A percentile compares a stretch with the other conserved stretches of the same genome.
These are phyloP conservation scores for Verbena officinalis DNA, from an alignment of 257 asterid species.

Conservation along the genomic window DNA sequence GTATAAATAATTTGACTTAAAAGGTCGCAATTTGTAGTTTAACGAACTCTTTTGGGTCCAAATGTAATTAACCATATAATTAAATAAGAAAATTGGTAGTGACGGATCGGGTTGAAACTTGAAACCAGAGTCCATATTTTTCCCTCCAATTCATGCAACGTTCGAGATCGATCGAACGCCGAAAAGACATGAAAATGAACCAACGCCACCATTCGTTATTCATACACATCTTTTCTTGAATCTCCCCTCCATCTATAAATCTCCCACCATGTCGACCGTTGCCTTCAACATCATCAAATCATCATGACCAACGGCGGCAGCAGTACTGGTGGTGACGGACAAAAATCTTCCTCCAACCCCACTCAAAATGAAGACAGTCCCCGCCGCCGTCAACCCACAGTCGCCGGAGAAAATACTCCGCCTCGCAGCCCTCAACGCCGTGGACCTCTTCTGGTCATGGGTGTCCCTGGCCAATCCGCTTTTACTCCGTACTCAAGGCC, in stretches of 20 bases:
- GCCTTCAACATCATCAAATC: not conserved
- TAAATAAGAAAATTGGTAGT: too few relatives aligned
- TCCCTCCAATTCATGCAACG: too few relatives aligned
- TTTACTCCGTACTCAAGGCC: constrained; percentile 23
- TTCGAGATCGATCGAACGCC: too few relatives aligned
- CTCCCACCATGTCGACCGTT: not conserved
- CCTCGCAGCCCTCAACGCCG: constrained; percentile 8
- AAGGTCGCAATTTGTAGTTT: too few relatives aligned
- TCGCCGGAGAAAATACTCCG: not conserved
- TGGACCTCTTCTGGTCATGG: constrained; percentile 15
- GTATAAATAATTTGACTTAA: too few relatives aligned
- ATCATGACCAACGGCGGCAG: not conserved
- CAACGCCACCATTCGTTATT: not conserved
- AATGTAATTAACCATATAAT: too few relatives aligned
- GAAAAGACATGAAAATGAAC: not conserved
- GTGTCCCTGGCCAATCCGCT: constrained; percentile 30
- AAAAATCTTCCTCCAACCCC: constrained; percentile 1
- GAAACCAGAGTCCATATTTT: too few relatives aligned
- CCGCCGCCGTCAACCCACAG: not conserved
- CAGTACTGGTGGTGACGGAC: not conserved
- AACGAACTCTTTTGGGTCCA: too few relatives aligned
- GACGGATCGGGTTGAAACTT: too few relatives aligned
- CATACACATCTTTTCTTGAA: not conserved
- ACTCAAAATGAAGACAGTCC: too few relatives aligned
- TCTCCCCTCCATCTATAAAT: not conserved